Evolutionary conservation across 176 grass and related monocot species (phyloP), one percentile per base, ranked within the genome.

Genomic region (Panicum miliaceum): DNA sequence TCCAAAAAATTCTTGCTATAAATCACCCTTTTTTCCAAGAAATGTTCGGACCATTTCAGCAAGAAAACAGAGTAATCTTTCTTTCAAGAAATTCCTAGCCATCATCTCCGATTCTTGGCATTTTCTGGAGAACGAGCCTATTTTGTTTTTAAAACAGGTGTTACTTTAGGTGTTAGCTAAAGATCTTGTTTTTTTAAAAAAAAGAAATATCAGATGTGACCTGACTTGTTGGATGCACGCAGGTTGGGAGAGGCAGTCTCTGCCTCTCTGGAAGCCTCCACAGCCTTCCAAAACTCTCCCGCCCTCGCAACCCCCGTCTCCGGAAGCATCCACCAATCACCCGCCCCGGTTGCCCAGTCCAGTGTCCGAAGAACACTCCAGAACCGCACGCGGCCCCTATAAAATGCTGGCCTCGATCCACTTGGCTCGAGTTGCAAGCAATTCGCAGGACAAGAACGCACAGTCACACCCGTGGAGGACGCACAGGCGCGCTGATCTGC

Each of bases 261-360:
- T 1, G 1, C 37, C 64, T 68, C 20, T 81, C 82, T 81, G 29
- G 87, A 89, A 85, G 22, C 62, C 61, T 85, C 87, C 52, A 81
- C 87, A 26, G 32, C 70, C 82, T 81, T 89, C 76, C 50, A 69
- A 81, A 69, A 5, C 9, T 61, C 18, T 85, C 77, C 40, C 61
- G 73, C 22, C 66, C n/a, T 46, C 1, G 27, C 47, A 14, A 6
- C 68, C 20, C 1, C 20, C 1, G 7, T 58, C 65, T 84, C 81
- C 53, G 4, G 87, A 84, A 84, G 29, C 76, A 75, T 89, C 87
- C 48, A 11, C 60, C 41, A 13, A 3, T 42, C 34, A 19, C 12
- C 25, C 4, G 26, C 2, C 20, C 13, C 48, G 36, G 43, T 69
- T 41, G 27, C 51, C 15, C 53, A 12, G 5, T 65, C 67, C 23